Conservation (phyloP, 2,329 filamentous ascomycete genomes). For the Parasarocladium wereldwijsianum region DNA sequence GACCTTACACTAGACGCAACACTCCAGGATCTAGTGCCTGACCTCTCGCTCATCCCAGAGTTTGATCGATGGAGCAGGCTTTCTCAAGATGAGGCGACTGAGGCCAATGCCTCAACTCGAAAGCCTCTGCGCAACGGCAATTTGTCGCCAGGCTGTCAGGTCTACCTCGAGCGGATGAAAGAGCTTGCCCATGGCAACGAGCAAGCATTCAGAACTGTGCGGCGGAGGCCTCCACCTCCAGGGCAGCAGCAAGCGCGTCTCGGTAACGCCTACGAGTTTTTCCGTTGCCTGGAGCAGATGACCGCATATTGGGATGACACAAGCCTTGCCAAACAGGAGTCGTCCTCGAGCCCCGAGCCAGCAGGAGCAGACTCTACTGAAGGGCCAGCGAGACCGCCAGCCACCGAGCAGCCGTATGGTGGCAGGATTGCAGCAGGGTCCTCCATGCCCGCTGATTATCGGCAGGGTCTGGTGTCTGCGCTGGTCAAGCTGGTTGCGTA, state of each 20-base stretch:
- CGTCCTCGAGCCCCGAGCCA: no score
- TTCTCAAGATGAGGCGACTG: slow-evolving; percentile 31
- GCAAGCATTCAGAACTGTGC: slow-evolving; percentile 45
- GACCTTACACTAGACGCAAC: slow-evolving; percentile 36
- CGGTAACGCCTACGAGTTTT: slow-evolving; percentile 53
- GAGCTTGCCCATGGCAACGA: slow-evolving; percentile 43
- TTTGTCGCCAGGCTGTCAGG: slow-evolving; percentile 39
- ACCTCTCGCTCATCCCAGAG: slow-evolving; percentile 36
- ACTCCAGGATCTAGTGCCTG: slow-evolving; percentile 36
- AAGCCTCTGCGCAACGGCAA: slow-evolving; percentile 35
- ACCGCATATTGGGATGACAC: slow-evolving; percentile 49
- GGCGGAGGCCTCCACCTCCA: slow-evolving; percentile 37
- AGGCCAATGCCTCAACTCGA: slow-evolving; percentile 32
- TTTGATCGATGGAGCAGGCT: slow-evolving; percentile 36
- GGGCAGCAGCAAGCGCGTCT: slow-evolving; percentile 39
- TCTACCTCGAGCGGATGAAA: slow-evolving; percentile 41
- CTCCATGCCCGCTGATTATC: slow-evolving; percentile 43
- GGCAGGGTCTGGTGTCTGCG: slow-evolving; percentile 39
- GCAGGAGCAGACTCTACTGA: slow-evolving; percentile 4
- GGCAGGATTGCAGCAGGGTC: slow-evolving; percentile 32
- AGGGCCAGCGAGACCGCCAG: slow-evolving; percentile 7
- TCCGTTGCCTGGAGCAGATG: slow-evolving; percentile 44
- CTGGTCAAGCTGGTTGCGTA: slow-evolving; percentile 52
- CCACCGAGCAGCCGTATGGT: slow-evolving; percentile 7
- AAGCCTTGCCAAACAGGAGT: no score